phyloP scores from a whole-genome alignment of 176 grass and related monocot species.

The Cenchrus americanus region DNA sequence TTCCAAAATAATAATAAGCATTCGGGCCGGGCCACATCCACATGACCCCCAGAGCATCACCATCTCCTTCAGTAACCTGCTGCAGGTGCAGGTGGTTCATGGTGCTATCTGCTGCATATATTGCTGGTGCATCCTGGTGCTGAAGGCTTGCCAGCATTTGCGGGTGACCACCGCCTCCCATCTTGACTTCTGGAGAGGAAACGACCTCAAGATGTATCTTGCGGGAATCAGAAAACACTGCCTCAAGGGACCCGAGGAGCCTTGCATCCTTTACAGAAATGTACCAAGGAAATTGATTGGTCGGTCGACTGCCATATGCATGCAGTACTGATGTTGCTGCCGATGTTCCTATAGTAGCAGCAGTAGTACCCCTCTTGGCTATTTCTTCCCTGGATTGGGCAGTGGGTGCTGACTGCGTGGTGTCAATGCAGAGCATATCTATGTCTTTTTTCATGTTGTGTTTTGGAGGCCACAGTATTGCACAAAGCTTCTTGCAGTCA shows the following conservation, averaged over 20 bases:
- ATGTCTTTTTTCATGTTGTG: background rate
- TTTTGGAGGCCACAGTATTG: conserved; percentile 1
- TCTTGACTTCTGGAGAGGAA: background rate
- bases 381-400: background rate
- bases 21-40: background rate
- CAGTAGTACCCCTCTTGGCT: background rate
- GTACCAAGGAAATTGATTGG: background rate
- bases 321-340: background rate
- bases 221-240: background rate
- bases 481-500: background rate
- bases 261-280: conserved; percentile 9
- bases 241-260: background rate
- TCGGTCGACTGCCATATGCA: background rate
- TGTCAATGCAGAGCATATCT: background rate
- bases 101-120: background rate
- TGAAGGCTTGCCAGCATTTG: background rate
- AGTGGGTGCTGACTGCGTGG: background rate
- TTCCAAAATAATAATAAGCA: too few species aligned
- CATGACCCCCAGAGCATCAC: background rate
- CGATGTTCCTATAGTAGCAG: background rate
- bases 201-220: background rate
- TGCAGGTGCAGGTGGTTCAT: background rate
- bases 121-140: background rate
- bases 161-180: too few species aligned
- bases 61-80: background rate